phyloP scores from a whole-genome alignment of 495 filamentous ascomycete species.

The Hypoxylon lienhwacheense region DNA sequence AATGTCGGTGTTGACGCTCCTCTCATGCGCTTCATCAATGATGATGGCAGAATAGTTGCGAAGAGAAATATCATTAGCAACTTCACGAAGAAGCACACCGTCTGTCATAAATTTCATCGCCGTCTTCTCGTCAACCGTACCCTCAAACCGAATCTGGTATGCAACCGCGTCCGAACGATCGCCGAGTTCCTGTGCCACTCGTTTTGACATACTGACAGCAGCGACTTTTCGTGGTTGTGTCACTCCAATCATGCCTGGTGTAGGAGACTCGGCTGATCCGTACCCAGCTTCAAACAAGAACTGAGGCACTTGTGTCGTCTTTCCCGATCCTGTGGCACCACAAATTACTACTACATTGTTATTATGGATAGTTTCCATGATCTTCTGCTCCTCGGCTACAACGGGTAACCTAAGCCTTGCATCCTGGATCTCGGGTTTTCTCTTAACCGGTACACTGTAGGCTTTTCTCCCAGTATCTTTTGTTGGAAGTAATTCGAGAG shows the following conservation, averaged over 20 bases:
- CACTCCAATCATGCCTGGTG: conserved; percentile 89
- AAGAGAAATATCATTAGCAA: conserved; percentile 84
- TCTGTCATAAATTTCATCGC: conserved; percentile 99
- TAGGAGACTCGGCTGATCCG: conserved; percentile 72
- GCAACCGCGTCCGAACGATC: conserved; percentile 68
- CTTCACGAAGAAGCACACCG: conserved; percentile 90
- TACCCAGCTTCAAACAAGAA: conserved; percentile 95
- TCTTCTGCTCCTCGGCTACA: conserved; percentile 92
- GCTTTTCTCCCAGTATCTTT: conserved; percentile 68
- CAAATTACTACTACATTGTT: conserved; percentile 88
- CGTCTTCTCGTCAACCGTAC: conserved; percentile 76
- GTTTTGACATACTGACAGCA: conserved; percentile 91
- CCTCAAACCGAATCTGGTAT: conserved; percentile 95
- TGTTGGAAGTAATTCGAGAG: conserved; percentile 69
- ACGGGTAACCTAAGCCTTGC: conserved; percentile 81
- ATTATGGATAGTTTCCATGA: conserved; percentile 96
- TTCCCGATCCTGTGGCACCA: conserved; percentile 93
- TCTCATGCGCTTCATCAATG: conserved; percentile 97
- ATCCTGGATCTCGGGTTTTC: conserved; percentile 72
- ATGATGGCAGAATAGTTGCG: conserved; percentile 93
- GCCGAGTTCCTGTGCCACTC: conserved; percentile 83
- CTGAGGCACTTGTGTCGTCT: conserved; percentile 95
- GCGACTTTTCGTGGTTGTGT: conserved; percentile 87
- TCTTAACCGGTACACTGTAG: conserved; percentile 71
- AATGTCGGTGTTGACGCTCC: conserved; percentile 97